These are phyloP conservation scores for Hypocreales sp. DNA, from an alignment of 2,329 filamentous ascomycete genomes.

Conservation along the genomic window DNA sequence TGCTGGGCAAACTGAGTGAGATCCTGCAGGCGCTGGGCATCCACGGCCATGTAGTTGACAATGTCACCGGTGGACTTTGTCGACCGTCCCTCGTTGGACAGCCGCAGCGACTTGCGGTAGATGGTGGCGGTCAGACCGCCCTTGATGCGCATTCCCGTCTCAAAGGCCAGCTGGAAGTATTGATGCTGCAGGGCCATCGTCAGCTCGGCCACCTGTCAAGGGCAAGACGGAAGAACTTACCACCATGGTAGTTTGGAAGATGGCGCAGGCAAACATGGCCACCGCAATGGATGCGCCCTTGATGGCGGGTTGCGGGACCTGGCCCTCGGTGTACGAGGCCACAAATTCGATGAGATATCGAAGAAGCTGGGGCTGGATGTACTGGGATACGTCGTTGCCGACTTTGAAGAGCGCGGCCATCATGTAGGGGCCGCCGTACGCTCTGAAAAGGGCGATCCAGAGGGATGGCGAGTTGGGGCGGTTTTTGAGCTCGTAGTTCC, in stretches of 20 bases:
- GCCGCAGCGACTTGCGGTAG: conserved; percentile 75
- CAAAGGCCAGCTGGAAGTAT: conserved; percentile 91
- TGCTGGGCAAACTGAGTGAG: conserved; percentile 91
- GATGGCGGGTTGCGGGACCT: conserved; percentile 59
- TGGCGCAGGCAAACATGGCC: conserved; percentile 80
- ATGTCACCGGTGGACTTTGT: conserved; percentile 91
- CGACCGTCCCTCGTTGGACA: conserved; percentile 86
- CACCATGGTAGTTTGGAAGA: conserved; percentile 75
- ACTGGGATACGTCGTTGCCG: conserved; percentile 73
- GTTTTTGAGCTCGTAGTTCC: conserved; percentile 58
- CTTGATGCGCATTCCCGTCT: conserved; percentile 95
- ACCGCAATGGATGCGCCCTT: conserved; percentile 78
- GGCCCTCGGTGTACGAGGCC: conserved; percentile 50
- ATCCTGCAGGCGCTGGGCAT: conserved; percentile 89
- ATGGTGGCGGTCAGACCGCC: conserved; percentile 79
- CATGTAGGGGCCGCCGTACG: conserved; percentile 74
- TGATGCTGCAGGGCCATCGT: conserved; percentile 47
- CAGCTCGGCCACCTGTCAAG: conserved; percentile 5
- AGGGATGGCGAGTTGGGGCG: conserved; percentile 47
- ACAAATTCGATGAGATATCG: conserved; percentile 75
- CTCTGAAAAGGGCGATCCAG: conserved; percentile 72
- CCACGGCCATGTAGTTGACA: conserved; percentile 98
- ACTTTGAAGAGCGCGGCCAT: conserved; percentile 75
- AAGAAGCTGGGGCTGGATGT: conserved; percentile 81
- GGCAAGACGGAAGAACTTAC: conserved; percentile 19